Percentiles rank a stretch among this genome's conserved stretches.
Conservation (phyloP, 331 rosid species). For the Prunus yedoensis region DNA sequence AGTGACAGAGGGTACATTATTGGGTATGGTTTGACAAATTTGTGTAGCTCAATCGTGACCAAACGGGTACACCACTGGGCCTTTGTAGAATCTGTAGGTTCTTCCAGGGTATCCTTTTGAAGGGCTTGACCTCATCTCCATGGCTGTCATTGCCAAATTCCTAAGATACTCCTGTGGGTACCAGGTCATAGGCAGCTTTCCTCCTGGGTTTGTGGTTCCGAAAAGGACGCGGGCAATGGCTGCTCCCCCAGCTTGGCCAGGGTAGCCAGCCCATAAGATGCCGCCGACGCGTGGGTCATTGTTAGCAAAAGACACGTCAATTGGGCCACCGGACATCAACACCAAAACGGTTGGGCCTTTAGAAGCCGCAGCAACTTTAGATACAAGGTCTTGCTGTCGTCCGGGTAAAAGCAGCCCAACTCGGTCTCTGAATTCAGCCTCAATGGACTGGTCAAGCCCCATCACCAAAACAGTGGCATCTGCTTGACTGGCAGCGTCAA, state of each 20-base stretch:
- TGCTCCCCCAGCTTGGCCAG: no score
- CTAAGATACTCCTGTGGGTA: no score
- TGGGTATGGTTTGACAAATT: conserved; percentile 51
- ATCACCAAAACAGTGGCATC: conserved; percentile 65
- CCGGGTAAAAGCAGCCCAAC: conserved; percentile 61
- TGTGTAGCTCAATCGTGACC: conserved; percentile 65
- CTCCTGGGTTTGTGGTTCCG: no score
- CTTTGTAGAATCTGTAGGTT: conserved; percentile 74
- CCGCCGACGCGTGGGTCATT: no score
- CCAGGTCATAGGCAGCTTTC: no score
- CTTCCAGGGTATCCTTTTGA: conserved; percentile 66
- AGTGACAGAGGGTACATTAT: conserved; percentile 39
- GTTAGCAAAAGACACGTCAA: no score
- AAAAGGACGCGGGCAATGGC: no score
- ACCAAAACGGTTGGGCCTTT: conserved; percentile 72
- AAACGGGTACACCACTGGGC: conserved; percentile 73
- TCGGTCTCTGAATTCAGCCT: conserved; percentile 73
- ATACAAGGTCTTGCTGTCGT: conserved; percentile 70
- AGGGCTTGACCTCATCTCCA: conserved; percentile 69
- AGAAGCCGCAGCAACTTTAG: conserved; percentile 66
- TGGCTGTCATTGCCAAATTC: no score
- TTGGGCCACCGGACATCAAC: conserved; percentile 82
- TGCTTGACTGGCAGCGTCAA: conserved; percentile 56
- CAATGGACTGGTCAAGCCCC: conserved; percentile 82
- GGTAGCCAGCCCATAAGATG: no score